A percentile compares a stretch with the other conserved stretches of the same genome.
These are phyloP conservation scores for Penicillium occitanis DNA, from an alignment of 2,329 filamentous ascomycete genomes.

Conservation along the genomic window DNA sequence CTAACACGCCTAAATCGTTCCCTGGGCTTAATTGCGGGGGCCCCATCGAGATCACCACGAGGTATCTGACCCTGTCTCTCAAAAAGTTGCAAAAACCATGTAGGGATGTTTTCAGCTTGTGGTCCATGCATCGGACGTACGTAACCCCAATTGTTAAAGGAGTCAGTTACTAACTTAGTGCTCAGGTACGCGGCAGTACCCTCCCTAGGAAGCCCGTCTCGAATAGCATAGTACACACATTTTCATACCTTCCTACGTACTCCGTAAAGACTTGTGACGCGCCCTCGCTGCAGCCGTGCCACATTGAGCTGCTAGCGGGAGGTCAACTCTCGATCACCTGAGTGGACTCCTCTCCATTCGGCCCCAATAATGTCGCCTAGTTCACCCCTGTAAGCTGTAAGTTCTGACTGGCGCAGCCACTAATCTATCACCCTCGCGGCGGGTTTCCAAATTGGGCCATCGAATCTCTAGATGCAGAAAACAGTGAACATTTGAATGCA, in stretches of 20 bases:
- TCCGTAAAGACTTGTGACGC: not conserved
- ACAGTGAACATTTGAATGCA: not conserved
- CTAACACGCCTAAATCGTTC: not conserved
- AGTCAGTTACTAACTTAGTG: not conserved
- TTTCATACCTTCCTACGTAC: not conserved
- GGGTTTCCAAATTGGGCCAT: not conserved
- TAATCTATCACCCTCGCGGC: not conserved
- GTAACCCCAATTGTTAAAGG: not conserved
- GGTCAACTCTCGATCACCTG: not conserved
- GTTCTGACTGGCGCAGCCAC: not conserved
- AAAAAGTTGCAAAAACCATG: not conserved
- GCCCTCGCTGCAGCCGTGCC: not conserved
- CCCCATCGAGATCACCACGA: not conserved
- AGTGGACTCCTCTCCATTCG: not conserved
- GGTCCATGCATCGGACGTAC: not conserved
- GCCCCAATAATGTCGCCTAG: not conserved
- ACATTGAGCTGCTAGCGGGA: not conserved
- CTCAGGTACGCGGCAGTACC: not conserved
- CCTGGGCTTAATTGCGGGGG: not conserved
- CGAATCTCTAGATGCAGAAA: not conserved
- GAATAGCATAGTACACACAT: not conserved
- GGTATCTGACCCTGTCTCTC: not conserved
- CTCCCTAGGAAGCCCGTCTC: not conserved
- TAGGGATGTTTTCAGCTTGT: constrained; percentile 1
- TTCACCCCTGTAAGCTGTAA: not conserved